Base-by-base conservation (phyloP, 495 filamentous ascomycete species). In the Hapsidospora chrysogenum region DNA sequence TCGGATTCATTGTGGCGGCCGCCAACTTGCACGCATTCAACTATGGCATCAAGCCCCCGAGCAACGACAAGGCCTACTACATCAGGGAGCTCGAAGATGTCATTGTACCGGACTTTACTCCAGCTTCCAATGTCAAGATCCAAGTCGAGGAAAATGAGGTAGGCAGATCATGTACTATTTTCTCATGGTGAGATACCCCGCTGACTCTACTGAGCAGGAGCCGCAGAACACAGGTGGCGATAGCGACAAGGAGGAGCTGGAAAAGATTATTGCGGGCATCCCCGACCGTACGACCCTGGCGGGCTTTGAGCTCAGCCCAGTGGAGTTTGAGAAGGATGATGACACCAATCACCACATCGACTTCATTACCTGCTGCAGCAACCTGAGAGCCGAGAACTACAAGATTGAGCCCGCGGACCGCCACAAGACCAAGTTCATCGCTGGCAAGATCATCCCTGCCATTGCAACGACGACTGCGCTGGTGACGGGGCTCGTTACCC, bases 301-400 rank as follows among this genome's bases (percentile, higher is more conserved):
- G 20, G 84, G 84, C 9, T 92, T 87, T 66, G 82, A 83, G 50
- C 64, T 99, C 29, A 70, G 70, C 28, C 81, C 85, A 1, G 92
- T 96, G 9, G 92, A 99, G 51, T 99, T 99, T 46, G 92, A 99
- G 63, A 99, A 99, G 66, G 92, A 99, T 47, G 89, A 99, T 43
- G 92, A 96, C 58, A 84, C 78, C 32, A 99, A 99, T 59, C 68
- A 85, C 53, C 92, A 99, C 61, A 99, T 99, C 53, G 89, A 96
- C 60, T 96, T 99, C 64, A 99, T 99, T 54, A 86, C 92, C 6
- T 85, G 85, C 1, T 84, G 86, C 36, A 94, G 85, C 64, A 99
- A 99, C 56, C 67, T 96, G 21, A 82, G 92, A 33, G 92, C 92
- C 5, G 79, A 93, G 49, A 99, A 99, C 56, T 99, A 99, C 67